Percentiles rank a stretch among this genome's conserved stretches.
Conservation (phyloP, 164 flowering plant genomes). For the Vitis amurensis region DNA sequence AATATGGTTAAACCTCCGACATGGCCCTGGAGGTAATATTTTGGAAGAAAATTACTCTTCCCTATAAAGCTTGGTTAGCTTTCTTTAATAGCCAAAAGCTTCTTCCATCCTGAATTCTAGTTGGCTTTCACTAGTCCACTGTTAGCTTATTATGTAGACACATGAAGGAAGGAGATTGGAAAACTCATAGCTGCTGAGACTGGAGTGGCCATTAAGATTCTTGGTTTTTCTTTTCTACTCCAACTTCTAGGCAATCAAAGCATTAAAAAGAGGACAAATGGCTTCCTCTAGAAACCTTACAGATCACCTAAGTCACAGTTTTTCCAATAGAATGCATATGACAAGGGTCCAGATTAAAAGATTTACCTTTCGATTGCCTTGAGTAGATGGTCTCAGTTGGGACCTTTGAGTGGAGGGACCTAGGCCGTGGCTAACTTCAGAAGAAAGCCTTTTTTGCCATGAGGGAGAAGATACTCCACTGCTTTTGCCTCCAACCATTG, state of each 20-base stretch:
- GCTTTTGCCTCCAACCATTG: slow-evolving; percentile 31
- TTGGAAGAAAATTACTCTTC: too few relatives aligned
- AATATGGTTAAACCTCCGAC: not conserved
- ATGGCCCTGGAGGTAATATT: not conserved
- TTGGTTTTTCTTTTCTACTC: not conserved
- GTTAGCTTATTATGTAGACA: not conserved
- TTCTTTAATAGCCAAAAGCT: not conserved
- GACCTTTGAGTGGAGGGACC: slow-evolving; percentile 51
- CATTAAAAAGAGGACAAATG: not conserved
- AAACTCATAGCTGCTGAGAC: too few relatives aligned
- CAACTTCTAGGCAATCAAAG: not conserved
- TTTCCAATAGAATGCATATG: not conserved
- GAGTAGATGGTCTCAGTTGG: slow-evolving; percentile 29
- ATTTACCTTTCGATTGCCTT: slow-evolving; percentile 48
- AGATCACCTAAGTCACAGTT: not conserved
- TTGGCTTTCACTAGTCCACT: not conserved
- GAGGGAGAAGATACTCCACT: slow-evolving; percentile 40
- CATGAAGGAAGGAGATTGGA: not conserved
- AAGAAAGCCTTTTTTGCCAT: slow-evolving; percentile 42
- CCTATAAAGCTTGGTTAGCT: not conserved
- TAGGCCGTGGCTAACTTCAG: slow-evolving; percentile 39
- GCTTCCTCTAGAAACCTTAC: not conserved
- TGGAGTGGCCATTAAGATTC: too few relatives aligned
- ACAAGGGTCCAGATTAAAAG: not conserved
- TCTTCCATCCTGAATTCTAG: not conserved